These are phyloP conservation scores for Rutstroemia sydowiana DNA, from an alignment of 2,329 filamentous ascomycete genomes.

Conservation along the genomic window DNA sequence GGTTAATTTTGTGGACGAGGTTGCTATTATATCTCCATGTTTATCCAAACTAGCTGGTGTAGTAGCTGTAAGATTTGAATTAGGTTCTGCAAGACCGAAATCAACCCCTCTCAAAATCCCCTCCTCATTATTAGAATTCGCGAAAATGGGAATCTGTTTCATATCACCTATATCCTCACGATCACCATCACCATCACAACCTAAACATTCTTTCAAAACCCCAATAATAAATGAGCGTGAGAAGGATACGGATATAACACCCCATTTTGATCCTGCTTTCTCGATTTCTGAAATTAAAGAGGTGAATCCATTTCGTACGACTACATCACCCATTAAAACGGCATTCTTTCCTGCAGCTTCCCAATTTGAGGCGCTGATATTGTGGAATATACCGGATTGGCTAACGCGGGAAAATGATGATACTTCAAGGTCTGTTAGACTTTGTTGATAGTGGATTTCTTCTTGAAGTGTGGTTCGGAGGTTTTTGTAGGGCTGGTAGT, in stretches of 20 bases:
- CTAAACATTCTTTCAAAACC: slow-evolving; percentile 12
- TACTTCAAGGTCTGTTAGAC: slow-evolving; percentile 20
- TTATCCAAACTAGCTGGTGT: too few relatives aligned
- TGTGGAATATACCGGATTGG: slow-evolving; percentile 21
- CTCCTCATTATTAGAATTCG: slow-evolving; percentile 17
- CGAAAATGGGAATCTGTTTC: slow-evolving; percentile 15
- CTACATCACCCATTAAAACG: slow-evolving; percentile 14
- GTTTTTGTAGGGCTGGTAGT: slow-evolving; percentile 15
- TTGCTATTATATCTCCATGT: slow-evolving; percentile 12
- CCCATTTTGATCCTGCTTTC: slow-evolving; percentile 12
- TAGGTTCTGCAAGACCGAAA: too few relatives aligned
- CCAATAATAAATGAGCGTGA: slow-evolving; percentile 20
- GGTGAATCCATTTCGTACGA: slow-evolving; percentile 18
- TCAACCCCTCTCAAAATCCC: slow-evolving; percentile 15
- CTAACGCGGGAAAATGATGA: slow-evolving; percentile 23
- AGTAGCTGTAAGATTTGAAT: not conserved
- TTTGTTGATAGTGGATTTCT: slow-evolving; percentile 18
- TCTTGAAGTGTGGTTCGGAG: slow-evolving; percentile 14
- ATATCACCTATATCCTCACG: too few relatives aligned
- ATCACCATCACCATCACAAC: not conserved
- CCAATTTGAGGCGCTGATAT: slow-evolving; percentile 15
- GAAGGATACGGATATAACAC: slow-evolving; percentile 25
- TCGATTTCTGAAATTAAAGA: slow-evolving; percentile 14
- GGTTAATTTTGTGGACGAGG: slow-evolving; percentile 22
- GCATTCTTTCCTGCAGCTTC: slow-evolving; percentile 13